A percentile compares a stretch with the other conserved stretches of the same genome.
phyloP scores from a whole-genome alignment of 2,329 filamentous ascomycete genomes.

The Fusarium staphyleae region DNA sequence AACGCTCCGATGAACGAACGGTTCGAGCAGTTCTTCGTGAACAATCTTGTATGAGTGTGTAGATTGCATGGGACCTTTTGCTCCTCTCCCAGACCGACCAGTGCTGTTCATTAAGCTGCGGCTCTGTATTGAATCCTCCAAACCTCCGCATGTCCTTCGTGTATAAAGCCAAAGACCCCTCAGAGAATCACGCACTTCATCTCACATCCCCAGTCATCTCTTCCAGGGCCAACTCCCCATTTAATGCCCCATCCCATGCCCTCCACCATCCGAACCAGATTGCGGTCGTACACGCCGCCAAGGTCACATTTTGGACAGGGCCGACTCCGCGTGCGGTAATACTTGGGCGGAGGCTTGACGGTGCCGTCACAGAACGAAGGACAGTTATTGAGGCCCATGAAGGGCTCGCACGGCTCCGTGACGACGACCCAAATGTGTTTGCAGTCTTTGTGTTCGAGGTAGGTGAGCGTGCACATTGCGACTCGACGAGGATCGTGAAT shows the following conservation, averaged over 20 bases:
- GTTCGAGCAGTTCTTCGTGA: no score
- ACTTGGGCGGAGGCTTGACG: constrained; percentile 47
- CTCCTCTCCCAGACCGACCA: no score
- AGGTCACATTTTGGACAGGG: constrained; percentile 53
- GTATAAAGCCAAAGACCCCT: constrained; percentile 9
- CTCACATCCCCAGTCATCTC: constrained; percentile 49
- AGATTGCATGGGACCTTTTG: no score
- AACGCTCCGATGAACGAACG: no score
- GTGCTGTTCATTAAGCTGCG: no score
- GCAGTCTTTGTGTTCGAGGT: constrained; percentile 58
- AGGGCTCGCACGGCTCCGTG: constrained; percentile 55
- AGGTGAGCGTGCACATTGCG: constrained; percentile 57
- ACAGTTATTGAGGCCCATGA: constrained; percentile 60
- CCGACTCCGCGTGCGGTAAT: constrained; percentile 47
- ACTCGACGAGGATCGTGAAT: background rate
- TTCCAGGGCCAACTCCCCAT: constrained; percentile 55
- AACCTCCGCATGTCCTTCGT: no score
- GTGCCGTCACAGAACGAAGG: constrained; percentile 50
- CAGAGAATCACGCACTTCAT: constrained; percentile 47
- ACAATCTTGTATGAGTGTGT: no score
- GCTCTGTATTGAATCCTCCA: no score
- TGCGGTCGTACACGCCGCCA: constrained; percentile 55
- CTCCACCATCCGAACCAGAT: constrained; percentile 55
- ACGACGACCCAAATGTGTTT: constrained; percentile 61
- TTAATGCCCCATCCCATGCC: constrained; percentile 54